Conservation (phyloP, 2,329 filamentous ascomycete species). For the Orbilia blumenaviensis region DNA sequence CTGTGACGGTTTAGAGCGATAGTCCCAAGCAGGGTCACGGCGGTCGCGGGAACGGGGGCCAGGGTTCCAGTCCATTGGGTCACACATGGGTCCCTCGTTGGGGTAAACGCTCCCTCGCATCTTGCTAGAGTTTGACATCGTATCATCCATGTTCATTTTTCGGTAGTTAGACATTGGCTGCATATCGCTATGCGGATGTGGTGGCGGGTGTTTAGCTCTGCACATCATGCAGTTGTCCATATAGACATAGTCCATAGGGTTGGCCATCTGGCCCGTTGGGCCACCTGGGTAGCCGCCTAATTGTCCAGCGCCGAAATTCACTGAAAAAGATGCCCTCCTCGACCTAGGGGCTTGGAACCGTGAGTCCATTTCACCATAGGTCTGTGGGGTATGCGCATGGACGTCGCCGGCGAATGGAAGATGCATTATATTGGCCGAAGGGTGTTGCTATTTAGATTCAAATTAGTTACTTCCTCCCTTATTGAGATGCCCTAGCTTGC, state of each 20-base stretch:
- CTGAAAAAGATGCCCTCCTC: conserved; percentile 25
- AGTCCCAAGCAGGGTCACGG: background rate
- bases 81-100: conserved; percentile 10
- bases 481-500: background rate
- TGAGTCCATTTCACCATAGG: conserved; percentile 29
- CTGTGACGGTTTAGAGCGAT: background rate
- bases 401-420: conserved; percentile 22
- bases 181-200: conserved; percentile 33
- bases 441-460: background rate
- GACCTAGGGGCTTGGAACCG: conserved; percentile 19
- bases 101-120: conserved; percentile 1
- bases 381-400: conserved; percentile 27
- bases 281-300: background rate
- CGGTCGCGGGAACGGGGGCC: background rate
- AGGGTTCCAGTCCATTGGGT: conserved; percentile 24
- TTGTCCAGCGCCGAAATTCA: conserved; percentile 10
- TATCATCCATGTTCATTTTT: conserved; percentile 23
- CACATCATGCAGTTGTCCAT: conserved; percentile 27
- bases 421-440: conserved; percentile 4
- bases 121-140: conserved; percentile 6
- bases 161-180: conserved; percentile 11
- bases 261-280: background rate
- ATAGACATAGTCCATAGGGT: conserved; percentile 7
- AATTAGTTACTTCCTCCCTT: background rate
- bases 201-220: conserved; percentile 22